Evolutionary conservation across 495 filamentous ascomycete genomes (phyloP).

Genomic region (Coniosporium apollinis): DNA sequence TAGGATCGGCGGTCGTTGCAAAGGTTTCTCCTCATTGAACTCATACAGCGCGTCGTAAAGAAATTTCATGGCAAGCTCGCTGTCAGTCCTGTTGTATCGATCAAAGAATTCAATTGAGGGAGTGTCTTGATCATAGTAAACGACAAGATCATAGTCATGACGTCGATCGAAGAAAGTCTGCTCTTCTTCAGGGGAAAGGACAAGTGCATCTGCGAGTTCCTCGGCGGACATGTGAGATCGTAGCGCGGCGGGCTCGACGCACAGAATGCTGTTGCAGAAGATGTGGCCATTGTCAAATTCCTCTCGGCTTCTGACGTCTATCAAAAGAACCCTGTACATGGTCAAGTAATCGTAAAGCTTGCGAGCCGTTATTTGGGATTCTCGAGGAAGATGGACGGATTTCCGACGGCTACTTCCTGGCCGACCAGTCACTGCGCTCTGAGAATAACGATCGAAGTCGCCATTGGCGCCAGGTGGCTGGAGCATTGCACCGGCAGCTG

Average conservation of each 20-base stretch:
- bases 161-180: conserved; percentile 56
- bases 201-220: conserved; percentile 64
- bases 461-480: conserved; percentile 14
- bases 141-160: conserved; percentile 67
- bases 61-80: conserved; percentile 43
- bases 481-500: conserved; percentile 9
- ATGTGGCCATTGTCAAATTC: conserved; percentile 83
- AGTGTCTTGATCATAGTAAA: conserved; percentile 73
- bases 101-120: conserved; percentile 33
- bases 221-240: conserved; percentile 69
- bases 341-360: conserved; percentile 47
- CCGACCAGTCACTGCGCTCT: conserved; percentile 3
- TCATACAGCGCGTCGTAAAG: conserved; percentile 67
- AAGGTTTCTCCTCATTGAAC: conserved; percentile 60
- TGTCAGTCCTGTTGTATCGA: conserved; percentile 29
- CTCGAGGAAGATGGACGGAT: conserved; percentile 38
- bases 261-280: conserved; percentile 61
- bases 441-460: conserved; percentile 20
- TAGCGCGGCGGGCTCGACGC: conserved; percentile 71
- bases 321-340: conserved; percentile 49
- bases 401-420: conserved; percentile 14
- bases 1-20: conserved; percentile 55
- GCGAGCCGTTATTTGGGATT: conserved; percentile 44
- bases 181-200: conserved; percentile 62
- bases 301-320: conserved; percentile 72